Base-by-base conservation (phyloP, 1,284 basidiomycete genomes). In the Fomes fomentarius region DNA sequence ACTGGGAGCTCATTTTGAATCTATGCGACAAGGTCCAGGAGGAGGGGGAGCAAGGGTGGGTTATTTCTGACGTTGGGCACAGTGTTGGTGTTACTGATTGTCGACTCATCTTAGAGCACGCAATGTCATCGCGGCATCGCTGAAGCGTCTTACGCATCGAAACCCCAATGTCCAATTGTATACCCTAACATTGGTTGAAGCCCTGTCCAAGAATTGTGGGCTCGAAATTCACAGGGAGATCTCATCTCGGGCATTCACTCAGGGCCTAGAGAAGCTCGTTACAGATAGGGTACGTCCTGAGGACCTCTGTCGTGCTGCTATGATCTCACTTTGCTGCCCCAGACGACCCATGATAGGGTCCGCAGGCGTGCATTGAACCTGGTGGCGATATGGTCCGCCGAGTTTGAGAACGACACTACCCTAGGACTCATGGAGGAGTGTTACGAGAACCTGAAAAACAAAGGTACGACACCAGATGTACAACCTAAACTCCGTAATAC, bases 101-200 rank as follows among this genome's bases (percentile, higher is more conserved):
- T 3, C 14, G 21, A 11, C 56, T 49, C 52, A 50, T 31, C 47
- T 21, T 72, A 97, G 96, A 17, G 93, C 96, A 8, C 88, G 91
- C 50, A 87, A 91, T 66, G 94, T 94, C 56, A 82, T 97, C 56
- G 87, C 86, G 6, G 84, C 96, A 0, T 73, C 98, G 44, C 82
- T 96, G 67, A 98, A 96, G 74, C 91, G 96, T 5, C 80, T 99
- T 1, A 81, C 90, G 14, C 96, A 99, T 73, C 87, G 96, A 33
- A 97, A 92, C 70, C 91, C 96, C 14, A 99, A 97, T 66, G 97
- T 99, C 0, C 97, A 99, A 73, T 82, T 98, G 1, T 98, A 96
- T 67, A 85, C 95, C 9, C 84, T 99, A n/a, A 80, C 92, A 30
- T 79, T 97, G 12, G 82, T 87, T 2, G 95, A 96, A 69, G 85